phyloP scores from a whole-genome alignment of 192 early-diverging fungal genomes.

The Coemansia sp. region DNA sequence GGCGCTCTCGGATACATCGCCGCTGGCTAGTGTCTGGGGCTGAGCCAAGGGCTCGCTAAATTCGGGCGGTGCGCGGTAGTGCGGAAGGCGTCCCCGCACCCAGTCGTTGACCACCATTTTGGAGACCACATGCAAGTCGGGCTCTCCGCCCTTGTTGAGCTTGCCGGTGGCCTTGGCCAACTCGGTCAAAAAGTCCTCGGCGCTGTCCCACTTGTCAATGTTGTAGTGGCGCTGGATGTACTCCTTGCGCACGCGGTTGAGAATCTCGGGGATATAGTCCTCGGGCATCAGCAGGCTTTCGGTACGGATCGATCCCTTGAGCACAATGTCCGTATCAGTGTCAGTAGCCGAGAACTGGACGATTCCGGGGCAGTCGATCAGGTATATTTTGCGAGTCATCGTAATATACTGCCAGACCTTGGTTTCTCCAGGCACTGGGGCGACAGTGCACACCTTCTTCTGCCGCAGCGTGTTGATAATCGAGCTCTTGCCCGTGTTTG shows the following conservation, averaged over 20 bases:
- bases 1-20: slow-evolving; percentile 1
- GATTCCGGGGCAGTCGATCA: slow-evolving; percentile 99
- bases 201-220: slow-evolving; percentile 78
- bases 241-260: slow-evolving; percentile 80
- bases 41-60: slow-evolving; percentile 29
- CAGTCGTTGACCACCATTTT: slow-evolving; percentile 99
- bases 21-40: background rate
- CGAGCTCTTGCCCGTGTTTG: slow-evolving; percentile 95
- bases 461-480: slow-evolving; percentile 97
- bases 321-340: slow-evolving; percentile 91
- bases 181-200: slow-evolving; percentile 88
- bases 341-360: slow-evolving; percentile 86
- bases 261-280: slow-evolving; percentile 81
- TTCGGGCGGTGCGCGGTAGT: slow-evolving; percentile 81
- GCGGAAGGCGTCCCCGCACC: slow-evolving; percentile 96
- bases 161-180: slow-evolving; percentile 84
- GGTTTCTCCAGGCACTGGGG: slow-evolving; percentile 98
- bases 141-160: slow-evolving; percentile 94
- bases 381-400: slow-evolving; percentile 95
- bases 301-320: slow-evolving; percentile 94
- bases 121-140: slow-evolving; percentile 86
- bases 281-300: slow-evolving; percentile 90
- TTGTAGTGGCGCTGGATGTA: slow-evolving; percentile 93
- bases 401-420: slow-evolving; percentile 99
- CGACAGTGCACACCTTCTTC: slow-evolving; percentile 97